phyloP scores from a whole-genome alignment of 75 land plant species.

The Azolla pinnata region DNA sequence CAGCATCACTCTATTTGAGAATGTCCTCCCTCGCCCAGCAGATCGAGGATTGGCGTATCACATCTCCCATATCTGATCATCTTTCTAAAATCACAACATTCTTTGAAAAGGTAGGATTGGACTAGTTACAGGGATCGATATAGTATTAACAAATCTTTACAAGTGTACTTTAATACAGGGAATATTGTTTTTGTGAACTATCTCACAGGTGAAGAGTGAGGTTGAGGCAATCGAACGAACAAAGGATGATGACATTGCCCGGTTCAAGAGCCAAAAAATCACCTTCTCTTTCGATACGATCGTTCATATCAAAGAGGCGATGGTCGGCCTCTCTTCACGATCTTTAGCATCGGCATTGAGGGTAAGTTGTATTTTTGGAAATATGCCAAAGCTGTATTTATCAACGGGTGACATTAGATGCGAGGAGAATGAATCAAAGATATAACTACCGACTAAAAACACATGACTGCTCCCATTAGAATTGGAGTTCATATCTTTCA shows the following conservation, averaged over 20 bases:
- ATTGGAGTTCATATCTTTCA: background rate
- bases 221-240: conserved; percentile 45
- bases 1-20: conserved; percentile 42
- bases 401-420: no score
- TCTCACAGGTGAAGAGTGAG: conserved; percentile 38
- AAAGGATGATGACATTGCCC: conserved; percentile 57
- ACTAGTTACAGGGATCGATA: background rate
- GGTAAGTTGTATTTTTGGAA: conserved; percentile 16
- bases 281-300: conserved; percentile 38
- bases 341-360: conserved; percentile 51
- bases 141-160: background rate
- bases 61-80: conserved; percentile 34
- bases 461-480: background rate
- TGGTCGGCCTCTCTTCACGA: conserved; percentile 52
- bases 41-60: conserved; percentile 34
- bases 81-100: conserved; percentile 37
- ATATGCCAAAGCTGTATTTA: background rate
- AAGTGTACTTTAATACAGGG: background rate
- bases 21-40: conserved; percentile 19
- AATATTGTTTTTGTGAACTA: background rate
- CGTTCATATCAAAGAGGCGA: conserved; percentile 40
- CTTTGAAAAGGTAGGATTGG: conserved; percentile 47
- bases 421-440: background rate
- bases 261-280: conserved; percentile 39
- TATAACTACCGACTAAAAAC: background rate